A percentile compares a stretch with the other conserved stretches of the same genome.
These are phyloP conservation scores for Nakazawaea wickerhamii DNA, from an alignment of 805 yeast genomes.

Conservation along the genomic window DNA sequence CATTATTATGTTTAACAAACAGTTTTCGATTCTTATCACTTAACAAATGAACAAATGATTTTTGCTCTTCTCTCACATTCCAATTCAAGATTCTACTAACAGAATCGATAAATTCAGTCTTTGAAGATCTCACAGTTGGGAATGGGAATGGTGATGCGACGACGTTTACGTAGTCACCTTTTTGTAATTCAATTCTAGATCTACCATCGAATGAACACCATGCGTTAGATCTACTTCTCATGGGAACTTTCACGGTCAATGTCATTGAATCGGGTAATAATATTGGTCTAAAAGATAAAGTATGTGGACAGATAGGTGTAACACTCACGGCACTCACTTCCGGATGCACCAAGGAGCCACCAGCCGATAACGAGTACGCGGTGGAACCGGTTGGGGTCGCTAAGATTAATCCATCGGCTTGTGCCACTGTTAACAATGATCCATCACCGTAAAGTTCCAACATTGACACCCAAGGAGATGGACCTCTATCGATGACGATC, in stretches of 20 bases:
- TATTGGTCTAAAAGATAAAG: constrained; percentile 88
- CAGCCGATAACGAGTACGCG: constrained; percentile 92
- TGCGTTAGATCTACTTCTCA: constrained; percentile 77
- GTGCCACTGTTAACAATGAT: constrained; percentile 78
- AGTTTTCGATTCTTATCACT: constrained; percentile 48
- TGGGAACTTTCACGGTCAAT: constrained; percentile 75
- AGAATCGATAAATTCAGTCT: constrained; percentile 76
- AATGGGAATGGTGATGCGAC: constrained; percentile 88
- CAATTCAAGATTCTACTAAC: constrained; percentile 85
- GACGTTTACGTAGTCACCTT: constrained; percentile 82
- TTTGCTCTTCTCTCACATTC: constrained; percentile 88
- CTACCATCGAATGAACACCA: constrained; percentile 98
- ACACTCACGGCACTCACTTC: constrained; percentile 88
- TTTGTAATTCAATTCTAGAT: constrained; percentile 69
- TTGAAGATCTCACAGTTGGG: constrained; percentile 79
- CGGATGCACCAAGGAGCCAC: constrained; percentile 93
- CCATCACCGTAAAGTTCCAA: constrained; percentile 88
- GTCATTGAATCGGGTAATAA: constrained; percentile 91
- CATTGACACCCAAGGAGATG: constrained; percentile 87
- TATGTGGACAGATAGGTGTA: constrained; percentile 96
- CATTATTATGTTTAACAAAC: constrained; percentile 28
- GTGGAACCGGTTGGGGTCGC: constrained; percentile 97
- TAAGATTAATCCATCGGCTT: constrained; percentile 88
- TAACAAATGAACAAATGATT: constrained; percentile 62
- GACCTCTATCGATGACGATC: constrained; percentile 88